Conservation (phyloP, 129 eudicot species). For the Dittrichia graveolens region DNA sequence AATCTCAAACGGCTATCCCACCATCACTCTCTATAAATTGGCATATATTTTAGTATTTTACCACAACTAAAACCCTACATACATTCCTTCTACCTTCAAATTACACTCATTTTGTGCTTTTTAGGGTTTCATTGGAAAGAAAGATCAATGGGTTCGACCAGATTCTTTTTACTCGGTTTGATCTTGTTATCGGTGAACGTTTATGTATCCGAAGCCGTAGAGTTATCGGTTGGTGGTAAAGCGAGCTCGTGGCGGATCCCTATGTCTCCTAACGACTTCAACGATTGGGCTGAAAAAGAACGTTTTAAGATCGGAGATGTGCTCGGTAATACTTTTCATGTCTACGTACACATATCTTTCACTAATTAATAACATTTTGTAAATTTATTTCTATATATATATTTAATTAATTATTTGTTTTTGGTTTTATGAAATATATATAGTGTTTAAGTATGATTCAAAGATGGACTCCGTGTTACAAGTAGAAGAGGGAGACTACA, state of each 20-base stretch:
- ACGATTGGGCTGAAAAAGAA: conserved; percentile 49
- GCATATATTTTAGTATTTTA: too few species aligned
- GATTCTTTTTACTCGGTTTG: conserved; percentile 3
- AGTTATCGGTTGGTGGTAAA: conserved; percentile 43
- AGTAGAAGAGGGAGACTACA: conserved; percentile 53
- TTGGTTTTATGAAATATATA: not conserved
- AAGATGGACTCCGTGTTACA: conserved; percentile 55
- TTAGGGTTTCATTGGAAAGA: not conserved
- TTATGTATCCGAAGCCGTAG: conserved; percentile 34
- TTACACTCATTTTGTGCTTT: too few species aligned
- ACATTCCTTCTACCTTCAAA: not conserved
- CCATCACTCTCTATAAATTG: conserved; percentile 27
- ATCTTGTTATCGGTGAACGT: conserved; percentile 22
- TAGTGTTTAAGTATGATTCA: conserved; percentile 50
- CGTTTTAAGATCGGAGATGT: conserved; percentile 60
- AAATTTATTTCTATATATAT: too few species aligned
- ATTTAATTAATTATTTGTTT: too few species aligned
- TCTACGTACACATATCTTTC: too few species aligned
- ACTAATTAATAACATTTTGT: too few species aligned
- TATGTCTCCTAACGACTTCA: conserved; percentile 28
- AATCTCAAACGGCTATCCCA: conserved; percentile 30
- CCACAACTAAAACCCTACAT: conserved; percentile 18
- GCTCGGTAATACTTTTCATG: conserved; percentile 42
- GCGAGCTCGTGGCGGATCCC: conserved; percentile 44
- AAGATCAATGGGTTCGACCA: conserved; percentile 31